Evolutionary conservation across 2,329 filamentous ascomycete genomes (phyloP).

Genomic region (Trematosphaeria pertusa): DNA sequence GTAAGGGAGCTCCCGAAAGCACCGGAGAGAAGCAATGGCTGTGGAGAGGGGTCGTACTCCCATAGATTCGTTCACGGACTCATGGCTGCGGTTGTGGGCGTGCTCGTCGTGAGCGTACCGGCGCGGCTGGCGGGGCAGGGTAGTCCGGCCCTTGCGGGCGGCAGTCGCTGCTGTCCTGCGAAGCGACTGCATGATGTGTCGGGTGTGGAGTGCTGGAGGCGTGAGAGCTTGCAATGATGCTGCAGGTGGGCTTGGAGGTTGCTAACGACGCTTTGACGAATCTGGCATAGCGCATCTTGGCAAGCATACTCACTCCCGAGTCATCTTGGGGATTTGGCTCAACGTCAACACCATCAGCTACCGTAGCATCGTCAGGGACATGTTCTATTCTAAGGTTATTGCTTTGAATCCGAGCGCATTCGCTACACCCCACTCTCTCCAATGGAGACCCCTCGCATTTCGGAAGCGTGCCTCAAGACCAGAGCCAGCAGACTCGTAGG

Average conservation of each 20-base stretch:
- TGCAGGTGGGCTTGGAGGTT: conserved; percentile 38
- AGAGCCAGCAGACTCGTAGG: too few species aligned
- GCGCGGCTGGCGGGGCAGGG: conserved; percentile 48
- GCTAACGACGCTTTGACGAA: conserved; percentile 18
- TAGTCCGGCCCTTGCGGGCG: conserved; percentile 47
- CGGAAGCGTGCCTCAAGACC: too few species aligned
- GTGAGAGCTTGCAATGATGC: conserved; percentile 31
- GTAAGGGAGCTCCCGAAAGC: neutral
- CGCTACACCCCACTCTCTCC: too few species aligned
- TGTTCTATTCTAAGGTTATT: too few species aligned
- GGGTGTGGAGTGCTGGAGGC: conserved; percentile 28
- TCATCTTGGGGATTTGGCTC: too few species aligned
- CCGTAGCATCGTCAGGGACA: too few species aligned
- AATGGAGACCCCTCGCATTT: too few species aligned
- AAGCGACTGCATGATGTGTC: conserved; percentile 53
- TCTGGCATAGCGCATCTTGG: conserved; percentile 21
- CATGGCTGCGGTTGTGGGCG: conserved; percentile 42
- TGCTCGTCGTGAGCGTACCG: conserved; percentile 50
- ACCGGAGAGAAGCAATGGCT: conserved; percentile 18
- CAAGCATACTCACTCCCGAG: too few species aligned
- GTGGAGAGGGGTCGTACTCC: conserved; percentile 52
- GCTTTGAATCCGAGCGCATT: too few species aligned
- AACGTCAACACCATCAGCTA: too few species aligned
- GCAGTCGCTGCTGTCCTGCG: conserved; percentile 52
- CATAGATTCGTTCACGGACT: conserved; percentile 56